Percentiles rank a stretch among this genome's conserved stretches.
Conservation (phyloP, 75 land plant species). For the Pinus taeda region DNA sequence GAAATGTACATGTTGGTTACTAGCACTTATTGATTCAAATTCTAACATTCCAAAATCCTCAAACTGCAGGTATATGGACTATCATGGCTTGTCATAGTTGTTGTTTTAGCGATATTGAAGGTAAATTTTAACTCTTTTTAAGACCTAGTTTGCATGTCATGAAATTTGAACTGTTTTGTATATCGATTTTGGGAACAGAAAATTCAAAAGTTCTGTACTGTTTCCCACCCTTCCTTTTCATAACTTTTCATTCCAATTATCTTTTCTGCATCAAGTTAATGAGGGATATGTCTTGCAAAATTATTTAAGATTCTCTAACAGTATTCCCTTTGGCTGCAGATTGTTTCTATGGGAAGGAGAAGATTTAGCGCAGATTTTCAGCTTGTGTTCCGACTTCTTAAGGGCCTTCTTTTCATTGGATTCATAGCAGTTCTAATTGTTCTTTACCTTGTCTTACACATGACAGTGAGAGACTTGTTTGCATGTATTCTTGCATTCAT, state of each 20-base stretch:
- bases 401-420: constrained; percentile 72
- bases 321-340: constrained; percentile 28
- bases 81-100: constrained; percentile 88
- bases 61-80: constrained; percentile 77
- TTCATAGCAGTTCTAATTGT: constrained; percentile 58
- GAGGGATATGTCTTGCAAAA: not conserved
- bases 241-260: not conserved
- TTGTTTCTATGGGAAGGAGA: constrained; percentile 69
- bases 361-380: constrained; percentile 86
- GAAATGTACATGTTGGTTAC: not conserved
- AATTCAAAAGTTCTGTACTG: not conserved
- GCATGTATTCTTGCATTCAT: constrained; percentile 81
- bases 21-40: not conserved
- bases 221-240: not conserved
- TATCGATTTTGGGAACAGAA: not conserved
- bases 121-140: constrained; percentile 18
- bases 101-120: constrained; percentile 65
- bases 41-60: not conserved
- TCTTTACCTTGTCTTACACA: constrained; percentile 43
- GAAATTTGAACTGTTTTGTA: not conserved
- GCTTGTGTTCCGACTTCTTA: constrained; percentile 73
- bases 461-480: constrained; percentile 71
- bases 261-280: not conserved
- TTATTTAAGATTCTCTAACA: not conserved
- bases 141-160: not conserved